Conservation (phyloP, 305 asterid species). For the Fraxinus floribunda region DNA sequence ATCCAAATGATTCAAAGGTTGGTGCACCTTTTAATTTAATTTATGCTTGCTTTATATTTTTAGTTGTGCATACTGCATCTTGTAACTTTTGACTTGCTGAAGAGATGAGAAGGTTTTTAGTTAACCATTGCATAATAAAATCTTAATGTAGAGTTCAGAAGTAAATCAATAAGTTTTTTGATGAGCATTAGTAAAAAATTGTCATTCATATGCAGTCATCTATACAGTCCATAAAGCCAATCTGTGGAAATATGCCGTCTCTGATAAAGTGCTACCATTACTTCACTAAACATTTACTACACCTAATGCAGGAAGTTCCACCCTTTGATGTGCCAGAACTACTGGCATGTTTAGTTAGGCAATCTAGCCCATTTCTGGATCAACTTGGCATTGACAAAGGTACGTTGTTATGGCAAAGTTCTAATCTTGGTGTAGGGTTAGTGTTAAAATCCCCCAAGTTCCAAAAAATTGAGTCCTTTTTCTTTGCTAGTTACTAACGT, state of each 20-base stretch:
- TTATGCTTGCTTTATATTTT: conserved; percentile 13
- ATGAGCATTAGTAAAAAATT: not conserved
- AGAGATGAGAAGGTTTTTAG: conserved; percentile 8
- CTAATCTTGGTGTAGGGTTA: conserved; percentile 1
- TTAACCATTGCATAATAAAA: not conserved
- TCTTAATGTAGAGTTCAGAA: not conserved
- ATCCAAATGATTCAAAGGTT: conserved; percentile 69
- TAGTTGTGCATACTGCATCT: conserved; percentile 7
- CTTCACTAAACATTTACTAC: conserved; percentile 13
- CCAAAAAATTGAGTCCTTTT: not conserved
- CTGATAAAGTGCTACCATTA: not conserved
- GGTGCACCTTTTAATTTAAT: conserved; percentile 22
- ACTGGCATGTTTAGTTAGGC: conserved; percentile 90
- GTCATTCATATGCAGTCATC: not conserved
- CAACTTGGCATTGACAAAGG: conserved; percentile 88
- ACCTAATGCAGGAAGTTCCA: conserved; percentile 68
- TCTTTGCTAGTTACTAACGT: conserved; percentile 4
- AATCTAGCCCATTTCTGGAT: conserved; percentile 89
- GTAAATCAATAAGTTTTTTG: not conserved
- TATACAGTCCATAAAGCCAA: not conserved
- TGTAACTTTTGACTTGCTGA: conserved; percentile 7
- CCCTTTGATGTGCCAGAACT: conserved; percentile 91
- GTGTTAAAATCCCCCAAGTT: conserved; percentile 13
- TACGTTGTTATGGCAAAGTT: conserved; percentile 28
- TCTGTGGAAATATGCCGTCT: not conserved